These are phyloP conservation scores for Podospora didyma DNA, from an alignment of 495 filamentous ascomycete genomes.

Conservation along the genomic window DNA sequence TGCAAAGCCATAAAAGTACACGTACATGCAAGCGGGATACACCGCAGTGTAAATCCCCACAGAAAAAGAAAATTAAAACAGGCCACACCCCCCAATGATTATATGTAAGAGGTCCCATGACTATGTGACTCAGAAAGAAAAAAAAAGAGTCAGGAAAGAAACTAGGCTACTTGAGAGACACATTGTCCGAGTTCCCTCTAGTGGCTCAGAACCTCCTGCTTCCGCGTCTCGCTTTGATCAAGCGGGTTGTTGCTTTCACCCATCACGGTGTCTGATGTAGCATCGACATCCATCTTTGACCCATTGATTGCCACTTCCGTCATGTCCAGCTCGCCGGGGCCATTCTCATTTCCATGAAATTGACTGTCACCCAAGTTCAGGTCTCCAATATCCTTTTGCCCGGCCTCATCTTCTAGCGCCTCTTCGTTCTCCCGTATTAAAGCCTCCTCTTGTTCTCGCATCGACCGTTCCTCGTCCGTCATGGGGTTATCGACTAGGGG, in stretches of 20 bases:
- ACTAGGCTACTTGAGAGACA: too few relatives aligned
- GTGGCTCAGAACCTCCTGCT: slow-evolving; percentile 33
- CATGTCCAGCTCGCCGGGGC: background rate
- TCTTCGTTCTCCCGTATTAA: slow-evolving; percentile 38
- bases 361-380: background rate
- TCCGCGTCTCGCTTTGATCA: slow-evolving; percentile 3
- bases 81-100: too few relatives aligned
- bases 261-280: too few relatives aligned
- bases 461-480: slow-evolving; percentile 33
- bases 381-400: slow-evolving; percentile 18
- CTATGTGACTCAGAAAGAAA: too few relatives aligned
- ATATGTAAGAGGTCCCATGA: too few relatives aligned
- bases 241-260: slow-evolving; percentile 4
- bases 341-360: background rate
- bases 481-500: slow-evolving; percentile 28
- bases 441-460: slow-evolving; percentile 41
- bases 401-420: slow-evolving; percentile 39
- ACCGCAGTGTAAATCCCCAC: too few relatives aligned
- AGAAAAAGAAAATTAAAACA: too few relatives aligned
- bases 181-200: background rate
- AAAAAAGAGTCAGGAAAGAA: too few relatives aligned
- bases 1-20: too few relatives aligned
- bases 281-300: slow-evolving; percentile 8
- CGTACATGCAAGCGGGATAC: too few relatives aligned
- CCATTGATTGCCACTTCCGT: background rate